Conservation (phyloP, 306 rosid genomes). For the Mimosa pudica region DNA sequence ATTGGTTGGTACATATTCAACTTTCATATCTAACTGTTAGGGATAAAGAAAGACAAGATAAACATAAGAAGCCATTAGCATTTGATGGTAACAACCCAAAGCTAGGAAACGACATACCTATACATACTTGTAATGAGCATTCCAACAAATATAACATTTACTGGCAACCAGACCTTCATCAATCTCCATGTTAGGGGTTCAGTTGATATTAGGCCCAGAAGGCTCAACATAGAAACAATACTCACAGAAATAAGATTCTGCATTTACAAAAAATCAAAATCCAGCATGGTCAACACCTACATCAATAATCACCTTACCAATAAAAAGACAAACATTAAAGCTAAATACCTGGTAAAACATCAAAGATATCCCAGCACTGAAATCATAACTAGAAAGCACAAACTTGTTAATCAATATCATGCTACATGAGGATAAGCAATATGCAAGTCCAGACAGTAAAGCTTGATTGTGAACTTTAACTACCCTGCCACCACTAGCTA, state of each 20-base stretch:
- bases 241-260: constrained; percentile 89
- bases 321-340: background rate
- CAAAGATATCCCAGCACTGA: constrained; percentile 89
- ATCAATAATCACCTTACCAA: constrained; percentile 23
- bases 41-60: constrained; percentile 13
- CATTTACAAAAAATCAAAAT: constrained; percentile 45
- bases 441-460: constrained; percentile 84
- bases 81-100: constrained; percentile 5
- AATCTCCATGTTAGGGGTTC: constrained; percentile 93
- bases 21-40: background rate
- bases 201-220: constrained; percentile 78
- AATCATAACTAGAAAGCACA: constrained; percentile 89
- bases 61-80: background rate
- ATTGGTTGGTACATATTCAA: background rate
- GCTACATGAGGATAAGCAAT: constrained; percentile 90
- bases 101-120: constrained; percentile 62
- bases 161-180: constrained; percentile 95
- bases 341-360: constrained; percentile 89
- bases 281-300: constrained; percentile 29
- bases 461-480: constrained; percentile 74
- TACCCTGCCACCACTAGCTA: constrained; percentile 51
- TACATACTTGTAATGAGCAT: constrained; percentile 98
- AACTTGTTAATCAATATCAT: constrained; percentile 92
- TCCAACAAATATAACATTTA: constrained; percentile 91
- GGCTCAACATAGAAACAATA: constrained; percentile 71